A percentile compares a stretch with the other conserved stretches of the same genome.
Conservation (phyloP, 176 grass and related monocot species). For the Carex myosuroides region DNA sequence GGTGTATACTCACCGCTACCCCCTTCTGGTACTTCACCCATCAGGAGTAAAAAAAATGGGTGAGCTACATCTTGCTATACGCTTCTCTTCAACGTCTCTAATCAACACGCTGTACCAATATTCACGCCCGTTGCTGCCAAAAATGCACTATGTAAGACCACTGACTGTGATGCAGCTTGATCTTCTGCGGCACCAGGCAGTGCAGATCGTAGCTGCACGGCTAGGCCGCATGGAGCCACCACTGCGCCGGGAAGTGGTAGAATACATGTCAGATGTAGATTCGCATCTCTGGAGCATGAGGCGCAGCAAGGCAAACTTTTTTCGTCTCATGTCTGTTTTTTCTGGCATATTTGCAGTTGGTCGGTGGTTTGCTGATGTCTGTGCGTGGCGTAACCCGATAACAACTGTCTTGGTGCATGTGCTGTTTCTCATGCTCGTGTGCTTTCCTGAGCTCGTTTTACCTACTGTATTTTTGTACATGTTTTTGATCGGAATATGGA, state of each 20-base stretch:
- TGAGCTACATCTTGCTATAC: constrained; percentile 82
- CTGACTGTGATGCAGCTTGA: constrained; percentile 83
- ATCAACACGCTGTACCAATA: constrained; percentile 88
- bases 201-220: constrained; percentile 82
- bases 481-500: constrained; percentile 94
- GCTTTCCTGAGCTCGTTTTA: constrained; percentile 90
- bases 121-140: constrained; percentile 74
- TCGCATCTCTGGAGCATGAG: constrained; percentile 98
- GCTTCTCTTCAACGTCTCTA: constrained; percentile 81
- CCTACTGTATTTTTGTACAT: constrained; percentile 89
- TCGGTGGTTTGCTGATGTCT: constrained; percentile 84
- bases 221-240: constrained; percentile 92
- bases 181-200: constrained; percentile 73
- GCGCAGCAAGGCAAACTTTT: constrained; percentile 91
- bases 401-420: constrained; percentile 88
- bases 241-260: constrained; percentile 89
- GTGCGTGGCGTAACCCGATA: constrained; percentile 79
- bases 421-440: constrained; percentile 83
- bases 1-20: constrained; percentile 89
- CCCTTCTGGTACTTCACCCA: constrained; percentile 84
- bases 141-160: constrained; percentile 91
- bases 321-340: constrained; percentile 89
- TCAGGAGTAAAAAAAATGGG: constrained; percentile 99
- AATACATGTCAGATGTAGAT: constrained; percentile 93
- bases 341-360: constrained; percentile 60